Conservation (phyloP, 2,329 filamentous ascomycete species). For the Ophiocordyceps unilateralis region DNA sequence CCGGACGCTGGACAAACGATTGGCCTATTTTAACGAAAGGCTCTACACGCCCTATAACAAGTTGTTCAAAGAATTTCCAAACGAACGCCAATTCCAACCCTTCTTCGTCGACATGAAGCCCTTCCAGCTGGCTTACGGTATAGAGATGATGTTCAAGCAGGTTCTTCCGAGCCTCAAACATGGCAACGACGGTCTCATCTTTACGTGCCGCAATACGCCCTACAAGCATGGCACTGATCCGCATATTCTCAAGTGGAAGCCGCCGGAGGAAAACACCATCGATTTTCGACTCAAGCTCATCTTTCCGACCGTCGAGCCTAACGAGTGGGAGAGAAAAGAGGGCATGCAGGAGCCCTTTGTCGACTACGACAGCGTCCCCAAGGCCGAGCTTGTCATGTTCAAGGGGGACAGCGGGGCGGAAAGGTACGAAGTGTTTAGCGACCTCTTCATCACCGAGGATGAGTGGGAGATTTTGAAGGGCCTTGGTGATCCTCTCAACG, state of each 20-base stretch:
- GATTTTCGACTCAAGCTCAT: conserved; percentile 71
- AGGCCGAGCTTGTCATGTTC: conserved; percentile 55
- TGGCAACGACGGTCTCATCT: conserved; percentile 92
- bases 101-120: conserved; percentile 79
- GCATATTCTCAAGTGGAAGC: conserved; percentile 97
- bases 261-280: conserved; percentile 83
- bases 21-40: conserved; percentile 69
- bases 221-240: conserved; percentile 85
- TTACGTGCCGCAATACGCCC: conserved; percentile 76
- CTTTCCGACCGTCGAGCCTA: conserved; percentile 56
- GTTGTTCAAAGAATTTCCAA: conserved; percentile 46
- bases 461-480: conserved; percentile 77
- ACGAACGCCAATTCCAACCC: conserved; percentile 51
- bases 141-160: conserved; percentile 81
- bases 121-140: conserved; percentile 76
- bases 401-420: conserved; percentile 36
- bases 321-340: conserved; percentile 49
- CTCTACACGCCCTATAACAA: conserved; percentile 55
- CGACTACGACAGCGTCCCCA: conserved; percentile 68
- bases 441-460: conserved; percentile 49
- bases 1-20: conserved; percentile 69
- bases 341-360: conserved; percentile 43
- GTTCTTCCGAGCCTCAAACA: conserved; percentile 73
- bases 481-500: conserved; percentile 59
- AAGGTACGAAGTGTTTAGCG: conserved; percentile 46